These are phyloP conservation scores for Pichia sp. DNA, from an alignment of 1,139 yeast species.

Conservation along the genomic window DNA sequence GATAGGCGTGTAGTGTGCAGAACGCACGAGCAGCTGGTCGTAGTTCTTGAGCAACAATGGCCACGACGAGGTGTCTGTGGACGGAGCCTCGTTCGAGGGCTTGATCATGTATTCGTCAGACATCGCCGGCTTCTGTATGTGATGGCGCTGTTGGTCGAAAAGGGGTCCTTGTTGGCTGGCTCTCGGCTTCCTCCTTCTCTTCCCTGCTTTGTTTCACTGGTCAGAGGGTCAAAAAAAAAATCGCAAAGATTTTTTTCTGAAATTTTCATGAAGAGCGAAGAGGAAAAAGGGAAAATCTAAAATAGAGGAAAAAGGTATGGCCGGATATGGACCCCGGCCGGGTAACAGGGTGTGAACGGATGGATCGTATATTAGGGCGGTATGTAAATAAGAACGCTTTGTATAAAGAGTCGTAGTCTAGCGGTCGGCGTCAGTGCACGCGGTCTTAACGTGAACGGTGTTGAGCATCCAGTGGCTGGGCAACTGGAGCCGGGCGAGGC, in stretches of 20 bases:
- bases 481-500: not conserved
- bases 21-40: conserved; percentile 89
- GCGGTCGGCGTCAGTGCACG: not conserved
- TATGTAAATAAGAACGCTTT: not conserved
- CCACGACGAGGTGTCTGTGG: conserved; percentile 91
- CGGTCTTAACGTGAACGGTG: not conserved
- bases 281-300: too few relatives aligned
- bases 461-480: conserved; percentile 4
- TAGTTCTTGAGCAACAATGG: conserved; percentile 90
- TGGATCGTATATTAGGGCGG: not conserved
- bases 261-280: conserved; percentile 3
- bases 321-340: too few relatives aligned
- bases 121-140: conserved; percentile 15
- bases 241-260: conserved; percentile 1
- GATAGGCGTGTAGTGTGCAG: conserved; percentile 95
- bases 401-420: not conserved
- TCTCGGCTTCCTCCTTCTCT: not conserved
- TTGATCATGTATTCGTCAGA: conserved; percentile 55
- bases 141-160: not conserved
- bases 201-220: not conserved
- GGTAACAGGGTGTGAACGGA: not conserved
- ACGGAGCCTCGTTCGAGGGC: conserved; percentile 79
- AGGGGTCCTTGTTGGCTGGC: too few relatives aligned
- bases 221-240: not conserved
- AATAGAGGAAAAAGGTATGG: too few relatives aligned